Base-by-base conservation (phyloP, 2,329 filamentous ascomycete genomes). In the Colletotrichum incanum region DNA sequence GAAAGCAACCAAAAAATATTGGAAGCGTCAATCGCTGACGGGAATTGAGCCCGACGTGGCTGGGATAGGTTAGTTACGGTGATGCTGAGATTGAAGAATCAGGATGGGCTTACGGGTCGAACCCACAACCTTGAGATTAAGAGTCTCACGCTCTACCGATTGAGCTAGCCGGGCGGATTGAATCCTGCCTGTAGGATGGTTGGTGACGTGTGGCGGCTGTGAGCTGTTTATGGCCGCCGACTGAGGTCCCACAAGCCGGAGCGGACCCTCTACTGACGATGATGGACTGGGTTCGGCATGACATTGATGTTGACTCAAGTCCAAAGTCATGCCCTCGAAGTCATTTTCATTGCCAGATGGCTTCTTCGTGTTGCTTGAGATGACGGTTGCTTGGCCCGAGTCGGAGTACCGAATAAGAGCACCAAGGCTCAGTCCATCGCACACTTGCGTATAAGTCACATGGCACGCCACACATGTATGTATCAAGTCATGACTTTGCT, bases 61-160 rank as follows among this genome's bases (percentile, higher is more conserved):
- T 55, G 23, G 16, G 16, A 28, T 1, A 1, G 31, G 37, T 64
- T 43, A 64, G 37, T 23, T 18, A 18, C 18, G 47, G 1, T 7
- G 3, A 14, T 11, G 16, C 3, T 4, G n/a, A 18, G 1, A n/a
- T 31, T 16, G 18, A 26, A 8, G 12, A 39, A 20, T 20, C 6
- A 26, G 47, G 26, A 14, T 14, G 39, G 7, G 26, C 61, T 64
- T 64, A 64, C 61, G 73, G 70, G 70, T 86, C 85, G 85, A 88
- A 89, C 87, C 84, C 84, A 83, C 85, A 87, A 83, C 85, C 85
- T 87, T 86, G 84, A 87, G 86, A 86, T 87, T 89, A 88, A 89
- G 90, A 92, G 90, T 91, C 90, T 91, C 86, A 91, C 90, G 90
- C 90, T 92, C 90, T 92, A 91, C 88, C 88, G 88, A 90, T 90